Evolutionary conservation across 2,329 filamentous ascomycete species (phyloP).

Genomic region (Colletotrichum kahawae): DNA sequence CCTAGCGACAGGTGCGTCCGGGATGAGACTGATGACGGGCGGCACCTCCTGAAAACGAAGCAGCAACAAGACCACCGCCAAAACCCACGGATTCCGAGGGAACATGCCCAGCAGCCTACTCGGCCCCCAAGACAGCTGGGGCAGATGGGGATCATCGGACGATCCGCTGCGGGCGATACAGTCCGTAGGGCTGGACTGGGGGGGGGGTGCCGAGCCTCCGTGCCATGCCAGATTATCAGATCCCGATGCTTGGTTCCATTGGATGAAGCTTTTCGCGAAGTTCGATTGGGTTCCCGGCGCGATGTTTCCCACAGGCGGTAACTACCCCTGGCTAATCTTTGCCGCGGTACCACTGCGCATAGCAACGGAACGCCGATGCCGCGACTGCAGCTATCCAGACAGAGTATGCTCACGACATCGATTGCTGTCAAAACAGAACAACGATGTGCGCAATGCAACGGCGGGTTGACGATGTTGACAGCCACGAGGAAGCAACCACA

Average conservation of each 20-base stretch:
- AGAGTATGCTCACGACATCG: background rate
- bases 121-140: background rate
- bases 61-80: background rate
- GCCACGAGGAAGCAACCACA: background rate
- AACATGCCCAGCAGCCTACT: background rate
- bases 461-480: background rate
- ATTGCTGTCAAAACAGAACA: background rate
- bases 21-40: background rate
- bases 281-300: background rate
- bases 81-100: background rate
- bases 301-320: background rate
- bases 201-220: background rate
- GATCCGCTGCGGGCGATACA: constrained; percentile 11
- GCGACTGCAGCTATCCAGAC: background rate
- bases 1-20: background rate
- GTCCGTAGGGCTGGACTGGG: constrained; percentile 6
- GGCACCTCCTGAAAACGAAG: background rate
- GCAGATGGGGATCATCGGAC: constrained; percentile 6
- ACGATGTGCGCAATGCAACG: background rate
- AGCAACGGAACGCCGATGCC: background rate
- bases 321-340: background rate
- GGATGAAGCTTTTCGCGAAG: constrained; percentile 9
- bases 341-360: background rate
- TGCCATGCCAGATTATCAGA: constrained; percentile 18
- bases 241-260: constrained; percentile 5